Conservation (phyloP, 2,329 filamentous ascomycete genomes). For the Thyridium curvatum region DNA sequence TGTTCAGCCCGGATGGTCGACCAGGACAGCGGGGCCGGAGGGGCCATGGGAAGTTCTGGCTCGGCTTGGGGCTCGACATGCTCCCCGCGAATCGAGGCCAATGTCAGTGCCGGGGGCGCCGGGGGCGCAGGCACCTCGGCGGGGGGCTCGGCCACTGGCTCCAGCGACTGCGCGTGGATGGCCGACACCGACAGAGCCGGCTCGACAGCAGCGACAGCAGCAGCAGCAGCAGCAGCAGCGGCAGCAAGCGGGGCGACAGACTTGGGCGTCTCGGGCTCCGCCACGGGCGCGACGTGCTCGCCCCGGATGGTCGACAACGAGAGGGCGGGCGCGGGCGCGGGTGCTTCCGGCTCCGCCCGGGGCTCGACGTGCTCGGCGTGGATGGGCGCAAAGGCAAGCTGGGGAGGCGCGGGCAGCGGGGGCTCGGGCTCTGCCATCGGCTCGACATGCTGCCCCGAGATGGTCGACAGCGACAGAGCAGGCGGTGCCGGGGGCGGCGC, state of each 20-base stretch:
- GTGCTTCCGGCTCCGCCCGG: conserved; percentile 10
- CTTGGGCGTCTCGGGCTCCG: conserved; percentile 7
- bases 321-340: conserved; percentile 18
- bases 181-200: conserved; percentile 13
- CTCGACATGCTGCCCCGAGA: conserved; percentile 19
- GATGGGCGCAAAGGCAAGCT: conserved; percentile 15
- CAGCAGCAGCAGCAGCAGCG: conserved; percentile 6
- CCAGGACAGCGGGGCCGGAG: conserved; percentile 6
- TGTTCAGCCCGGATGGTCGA: conserved; percentile 19
- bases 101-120: conserved; percentile 2
- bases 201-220: conserved; percentile 10
- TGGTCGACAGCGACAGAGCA: conserved; percentile 12
- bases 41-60: conserved; percentile 11
- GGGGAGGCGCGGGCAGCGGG: neutral
- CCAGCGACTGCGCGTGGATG: conserved; percentile 10
- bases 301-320: conserved; percentile 28
- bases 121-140: neutral
- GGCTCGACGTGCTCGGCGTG: conserved; percentile 16
- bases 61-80: conserved; percentile 36
- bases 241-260: conserved; percentile 6
- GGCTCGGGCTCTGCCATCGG: conserved; percentile 17
- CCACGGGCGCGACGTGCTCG: conserved; percentile 20
- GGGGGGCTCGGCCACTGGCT: conserved; percentile 4
- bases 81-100: conserved; percentile 38
- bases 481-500: conserved; percentile 3